Evolutionary conservation across 345 rosid species (phyloP), one percentile per base, ranked within the genome.

Genomic region (Geranium rotundifolium): DNA sequence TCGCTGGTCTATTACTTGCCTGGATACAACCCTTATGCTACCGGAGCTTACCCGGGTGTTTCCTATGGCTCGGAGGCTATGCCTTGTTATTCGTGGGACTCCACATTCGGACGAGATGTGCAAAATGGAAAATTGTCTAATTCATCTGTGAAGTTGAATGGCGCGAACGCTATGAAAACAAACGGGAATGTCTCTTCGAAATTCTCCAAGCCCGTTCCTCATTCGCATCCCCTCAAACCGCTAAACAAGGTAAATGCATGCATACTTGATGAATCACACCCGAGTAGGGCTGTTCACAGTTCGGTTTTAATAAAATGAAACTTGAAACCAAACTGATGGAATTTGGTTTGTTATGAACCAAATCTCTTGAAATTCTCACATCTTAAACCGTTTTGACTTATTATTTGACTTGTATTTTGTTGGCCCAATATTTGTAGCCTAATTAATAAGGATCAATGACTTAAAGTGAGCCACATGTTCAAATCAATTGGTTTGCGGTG

Each of bases 11-110:
- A 75, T 72, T 75, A 82, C 72, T 39, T 76, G 71, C 81, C 87
- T 37, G 70, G 84, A 37, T 80, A 80, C 67, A 71, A 65, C 49
- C 75, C 82, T 19, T 82, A 80, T 61, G 62, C 73, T 20, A 50
- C 72, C 23, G 84, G 82, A 52, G 12, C 72, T 20, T 30, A 70
- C 16, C 72, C 75, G 60, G 81, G 84, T 54, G 73, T 58, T 49
- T 74, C 87, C 13, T 80, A 76, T 79, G 79, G 83, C 37, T 63
- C 75, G 6, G 84, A 79, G 62, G 71, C 79, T 39, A 31, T 69
- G 64, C 77, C 80, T 63, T 76, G 75, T 69, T 79, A 79, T 72
- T 61, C 84, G 30, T 78, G 82, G 81, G 81, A 79, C 69, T 68
- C 86, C 12, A 72, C 75, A 31, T 71, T 74, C 56, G 82, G 7